Conservation (phyloP, 2,329 filamentous ascomycete species). For the Leptographium galeiforme region DNA sequence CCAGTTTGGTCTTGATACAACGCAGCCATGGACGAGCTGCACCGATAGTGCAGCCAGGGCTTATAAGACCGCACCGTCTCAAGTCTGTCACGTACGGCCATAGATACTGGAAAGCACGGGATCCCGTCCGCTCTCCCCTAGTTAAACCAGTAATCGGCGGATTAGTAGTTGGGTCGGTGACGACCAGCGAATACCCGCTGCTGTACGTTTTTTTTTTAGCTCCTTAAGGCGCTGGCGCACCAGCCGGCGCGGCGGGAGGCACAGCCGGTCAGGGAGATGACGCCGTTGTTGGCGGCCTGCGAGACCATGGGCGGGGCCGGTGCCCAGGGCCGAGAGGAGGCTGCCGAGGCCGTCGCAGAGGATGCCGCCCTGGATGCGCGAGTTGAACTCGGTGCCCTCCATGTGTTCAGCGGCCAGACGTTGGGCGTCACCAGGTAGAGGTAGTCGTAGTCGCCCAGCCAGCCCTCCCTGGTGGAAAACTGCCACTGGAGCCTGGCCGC, state of each 20-base stretch:
- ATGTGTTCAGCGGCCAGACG: constrained; percentile 73
- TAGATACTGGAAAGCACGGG: too few relatives aligned
- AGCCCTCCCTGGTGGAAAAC: constrained; percentile 51
- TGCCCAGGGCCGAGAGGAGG: constrained; percentile 61
- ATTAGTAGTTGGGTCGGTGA: too few relatives aligned
- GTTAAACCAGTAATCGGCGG: too few relatives aligned
- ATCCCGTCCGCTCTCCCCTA: too few relatives aligned
- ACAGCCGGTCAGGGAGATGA: constrained; percentile 69
- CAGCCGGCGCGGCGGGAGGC: constrained; percentile 73
- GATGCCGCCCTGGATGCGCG: constrained; percentile 65
- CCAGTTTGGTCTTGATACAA: too few relatives aligned
- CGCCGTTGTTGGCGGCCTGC: constrained; percentile 76
- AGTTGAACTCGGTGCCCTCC: constrained; percentile 58
- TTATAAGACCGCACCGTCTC: too few relatives aligned
- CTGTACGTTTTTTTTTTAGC: too few relatives aligned
- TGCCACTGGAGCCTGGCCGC: constrained; percentile 20
- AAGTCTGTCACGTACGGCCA: too few relatives aligned
- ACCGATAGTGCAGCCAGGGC: too few relatives aligned
- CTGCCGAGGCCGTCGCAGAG: constrained; percentile 68
- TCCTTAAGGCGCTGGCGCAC: constrained; percentile 60
- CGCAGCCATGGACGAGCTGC: too few relatives aligned
- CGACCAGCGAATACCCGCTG: too few relatives aligned
- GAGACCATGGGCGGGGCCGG: constrained; percentile 69
- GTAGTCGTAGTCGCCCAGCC: constrained; percentile 84
- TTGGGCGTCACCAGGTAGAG: constrained; percentile 72